Percentiles rank a stretch among this genome's conserved stretches.
phyloP scores from a whole-genome alignment of 805 yeast genomes.

The Metschnikowia continentalis region DNA sequence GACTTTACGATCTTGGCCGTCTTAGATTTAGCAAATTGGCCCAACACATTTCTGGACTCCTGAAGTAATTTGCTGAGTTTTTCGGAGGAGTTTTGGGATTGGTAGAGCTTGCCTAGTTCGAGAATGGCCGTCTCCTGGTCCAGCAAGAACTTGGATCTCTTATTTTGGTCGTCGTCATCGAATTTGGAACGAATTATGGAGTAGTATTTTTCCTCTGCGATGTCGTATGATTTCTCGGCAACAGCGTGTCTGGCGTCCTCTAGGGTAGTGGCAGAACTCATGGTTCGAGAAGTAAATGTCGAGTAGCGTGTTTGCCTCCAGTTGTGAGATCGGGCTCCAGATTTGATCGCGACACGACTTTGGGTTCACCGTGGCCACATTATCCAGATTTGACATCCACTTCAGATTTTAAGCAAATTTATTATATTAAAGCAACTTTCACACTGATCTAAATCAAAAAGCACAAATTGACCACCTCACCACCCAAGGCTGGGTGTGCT shows the following conservation, averaged over 20 bases:
- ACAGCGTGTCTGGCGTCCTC: constrained; percentile 62
- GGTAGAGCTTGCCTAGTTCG: constrained; percentile 73
- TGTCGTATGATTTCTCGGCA: constrained; percentile 41
- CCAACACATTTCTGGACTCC: constrained; percentile 66
- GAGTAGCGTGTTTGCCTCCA: constrained; percentile 3
- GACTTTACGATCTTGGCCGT: constrained; percentile 85
- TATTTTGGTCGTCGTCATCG: constrained; percentile 19
- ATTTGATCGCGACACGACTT: constrained; percentile 2
- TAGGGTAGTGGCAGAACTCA: constrained; percentile 30
- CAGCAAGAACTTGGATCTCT: constrained; percentile 26
- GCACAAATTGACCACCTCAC: not conserved
- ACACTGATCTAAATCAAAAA: not conserved
- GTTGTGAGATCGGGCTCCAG: not conserved
- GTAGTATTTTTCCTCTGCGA: constrained; percentile 60
- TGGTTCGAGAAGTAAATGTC: constrained; percentile 1
- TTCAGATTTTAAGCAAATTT: not conserved
- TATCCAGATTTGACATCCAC: not conserved
- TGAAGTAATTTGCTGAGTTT: constrained; percentile 61
- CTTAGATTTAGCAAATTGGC: constrained; percentile 85
- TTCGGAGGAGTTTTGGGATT: constrained; percentile 41
- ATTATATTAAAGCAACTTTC: not conserved
- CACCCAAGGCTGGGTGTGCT: not conserved
- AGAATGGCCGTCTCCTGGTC: constrained; percentile 63
- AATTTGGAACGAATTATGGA: constrained; percentile 36
- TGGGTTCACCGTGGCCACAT: not conserved